These are phyloP conservation scores for Yarrowia galli DNA, from an alignment of 1,139 yeast genomes.

Conservation along the genomic window DNA sequence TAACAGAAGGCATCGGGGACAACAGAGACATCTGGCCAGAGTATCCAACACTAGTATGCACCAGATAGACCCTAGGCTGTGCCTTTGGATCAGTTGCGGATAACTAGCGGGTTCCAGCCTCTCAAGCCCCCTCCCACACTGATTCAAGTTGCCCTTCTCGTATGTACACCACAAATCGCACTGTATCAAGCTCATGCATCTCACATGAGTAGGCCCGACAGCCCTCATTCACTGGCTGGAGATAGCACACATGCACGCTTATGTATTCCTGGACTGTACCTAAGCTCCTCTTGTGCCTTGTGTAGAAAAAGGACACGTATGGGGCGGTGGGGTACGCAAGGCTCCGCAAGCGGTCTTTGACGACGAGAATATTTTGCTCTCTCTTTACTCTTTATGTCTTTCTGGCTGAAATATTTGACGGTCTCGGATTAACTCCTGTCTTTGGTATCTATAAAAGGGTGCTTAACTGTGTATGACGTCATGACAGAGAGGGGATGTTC, in stretches of 20 bases:
- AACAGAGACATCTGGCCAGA: not conserved
- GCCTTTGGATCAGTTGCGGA: not conserved
- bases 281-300: not conserved
- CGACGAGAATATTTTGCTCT: not conserved
- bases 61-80: not conserved
- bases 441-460: not conserved
- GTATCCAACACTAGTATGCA: not conserved
- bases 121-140: not conserved
- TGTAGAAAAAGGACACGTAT: conserved; percentile 5
- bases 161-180: not conserved
- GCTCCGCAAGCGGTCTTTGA: not conserved
- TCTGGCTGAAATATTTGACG: not conserved
- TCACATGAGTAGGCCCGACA: not conserved
- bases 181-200: not conserved
- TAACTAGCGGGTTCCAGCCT: not conserved
- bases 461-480: conserved; percentile 14
- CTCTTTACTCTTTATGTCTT: too few species aligned
- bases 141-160: not conserved
- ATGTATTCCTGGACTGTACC: not conserved
- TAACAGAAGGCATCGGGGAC: too few species aligned
- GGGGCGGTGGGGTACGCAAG: conserved; percentile 5
- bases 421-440: not conserved
- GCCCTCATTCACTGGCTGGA: conserved; percentile 16
- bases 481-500: conserved; percentile 5
- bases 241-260: conserved; percentile 13